Percentiles rank a stretch among this genome's conserved stretches.
Conservation (phyloP, 352 stramenopile genomes). For the Peronospora belbahrii region DNA sequence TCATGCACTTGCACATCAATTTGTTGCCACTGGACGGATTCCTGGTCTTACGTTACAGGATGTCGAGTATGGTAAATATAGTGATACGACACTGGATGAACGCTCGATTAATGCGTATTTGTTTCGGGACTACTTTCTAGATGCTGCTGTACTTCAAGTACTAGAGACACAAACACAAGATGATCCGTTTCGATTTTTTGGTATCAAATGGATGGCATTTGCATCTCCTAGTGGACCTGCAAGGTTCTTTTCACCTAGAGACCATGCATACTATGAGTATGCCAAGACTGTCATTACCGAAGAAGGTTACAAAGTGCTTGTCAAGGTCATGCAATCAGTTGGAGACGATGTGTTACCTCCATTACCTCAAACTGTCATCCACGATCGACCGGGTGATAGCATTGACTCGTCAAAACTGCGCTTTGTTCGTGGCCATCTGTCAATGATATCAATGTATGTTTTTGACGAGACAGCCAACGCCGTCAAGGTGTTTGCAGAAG, state of each 20-base stretch:
- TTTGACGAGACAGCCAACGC: conserved; percentile 44
- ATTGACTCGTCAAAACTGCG: conserved; percentile 31
- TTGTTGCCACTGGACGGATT: conserved; percentile 50
- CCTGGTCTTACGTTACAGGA: conserved; percentile 51
- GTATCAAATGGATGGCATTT: conserved; percentile 69
- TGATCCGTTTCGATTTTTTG: conserved; percentile 65
- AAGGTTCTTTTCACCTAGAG: conserved; percentile 42
- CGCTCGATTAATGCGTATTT: conserved; percentile 49
- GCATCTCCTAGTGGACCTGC: conserved; percentile 33
- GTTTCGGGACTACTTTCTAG: conserved; percentile 56
- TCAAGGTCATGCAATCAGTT: conserved; percentile 57
- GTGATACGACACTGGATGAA: conserved; percentile 62
- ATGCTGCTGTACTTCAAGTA: conserved; percentile 57
- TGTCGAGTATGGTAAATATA: conserved; percentile 61
- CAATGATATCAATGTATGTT: conserved; percentile 56
- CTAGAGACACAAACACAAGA: conserved; percentile 49
- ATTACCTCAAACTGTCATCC: conserved; percentile 18
- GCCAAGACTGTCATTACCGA: conserved; percentile 36
- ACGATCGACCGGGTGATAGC: conserved; percentile 24
- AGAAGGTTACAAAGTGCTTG: conserved; percentile 45
- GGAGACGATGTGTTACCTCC: conserved; percentile 36
- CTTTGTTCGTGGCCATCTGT: conserved; percentile 48
- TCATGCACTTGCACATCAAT: conserved; percentile 27
- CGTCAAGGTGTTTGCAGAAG: conserved; percentile 65
- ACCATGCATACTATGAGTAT: conserved; percentile 59